Conservation (phyloP, 2,329 filamentous ascomycete species). For the Ceratocystis cubensis region DNA sequence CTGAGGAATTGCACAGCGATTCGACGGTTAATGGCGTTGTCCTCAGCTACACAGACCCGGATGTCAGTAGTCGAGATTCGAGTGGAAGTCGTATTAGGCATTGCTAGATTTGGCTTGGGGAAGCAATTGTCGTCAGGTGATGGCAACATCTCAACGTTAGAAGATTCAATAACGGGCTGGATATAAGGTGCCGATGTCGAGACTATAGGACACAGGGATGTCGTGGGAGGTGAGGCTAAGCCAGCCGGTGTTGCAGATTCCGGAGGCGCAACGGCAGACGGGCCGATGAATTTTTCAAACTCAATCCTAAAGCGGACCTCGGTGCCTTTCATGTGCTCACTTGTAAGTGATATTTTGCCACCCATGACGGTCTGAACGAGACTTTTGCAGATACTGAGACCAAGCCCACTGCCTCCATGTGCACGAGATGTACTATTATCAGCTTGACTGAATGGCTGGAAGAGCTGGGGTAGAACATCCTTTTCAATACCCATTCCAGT, state of each 20-base stretch:
- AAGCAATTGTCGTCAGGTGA: constrained; percentile 4
- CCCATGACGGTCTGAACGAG: constrained; percentile 88
- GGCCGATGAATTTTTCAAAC: constrained; percentile 53
- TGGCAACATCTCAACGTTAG: constrained; percentile 2
- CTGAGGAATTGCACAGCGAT: constrained; percentile 86
- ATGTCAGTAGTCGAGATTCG: constrained; percentile 64
- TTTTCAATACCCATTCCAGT: constrained; percentile 84
- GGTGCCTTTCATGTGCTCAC: constrained; percentile 57
- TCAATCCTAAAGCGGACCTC: constrained; percentile 67
- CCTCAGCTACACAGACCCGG: constrained; percentile 84
- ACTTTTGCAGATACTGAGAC: constrained; percentile 87
- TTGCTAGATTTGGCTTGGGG: neutral
- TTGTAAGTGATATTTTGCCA: constrained; percentile 71
- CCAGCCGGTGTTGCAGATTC: neutral
- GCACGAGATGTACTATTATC: constrained; percentile 81
- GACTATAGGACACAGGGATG: neutral
- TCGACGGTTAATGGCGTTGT: constrained; percentile 88
- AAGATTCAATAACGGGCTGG: neutral
- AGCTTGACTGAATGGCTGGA: constrained; percentile 85
- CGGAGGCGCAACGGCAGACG: neutral
- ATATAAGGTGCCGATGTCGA: neutral
- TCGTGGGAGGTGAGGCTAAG: neutral
- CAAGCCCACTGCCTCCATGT: constrained; percentile 83
- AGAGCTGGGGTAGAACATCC: constrained; percentile 71
- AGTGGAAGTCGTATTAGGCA: constrained; percentile 51